Evolutionary conservation across 441 rosid genomes (phyloP).

Genomic region (Syzygium malaccense): DNA sequence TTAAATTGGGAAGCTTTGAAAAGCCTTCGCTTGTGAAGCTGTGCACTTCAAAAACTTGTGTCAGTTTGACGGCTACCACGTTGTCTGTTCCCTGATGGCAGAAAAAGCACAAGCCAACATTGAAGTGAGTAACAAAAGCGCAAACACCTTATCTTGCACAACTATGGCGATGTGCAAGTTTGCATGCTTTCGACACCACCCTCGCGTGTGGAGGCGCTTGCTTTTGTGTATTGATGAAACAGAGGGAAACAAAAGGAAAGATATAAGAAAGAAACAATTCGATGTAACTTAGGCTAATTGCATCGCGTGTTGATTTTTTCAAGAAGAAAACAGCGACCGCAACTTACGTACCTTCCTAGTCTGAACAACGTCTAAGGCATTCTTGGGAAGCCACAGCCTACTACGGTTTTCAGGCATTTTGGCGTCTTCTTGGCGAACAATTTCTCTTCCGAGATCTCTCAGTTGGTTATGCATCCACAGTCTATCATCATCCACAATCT

Average conservation of each 20-base stretch:
- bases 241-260: neutral
- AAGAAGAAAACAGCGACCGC: fast-evolving
- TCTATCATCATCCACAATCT: neutral
- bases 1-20: neutral
- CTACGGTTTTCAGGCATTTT: neutral
- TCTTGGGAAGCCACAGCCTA: neutral
- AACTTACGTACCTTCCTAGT: neutral
- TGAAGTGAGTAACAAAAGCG: neutral
- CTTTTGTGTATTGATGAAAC: neutral
- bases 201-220: neutral
- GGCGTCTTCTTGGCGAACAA: neutral
- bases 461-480: neutral
- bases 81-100: fast-evolving
- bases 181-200: neutral
- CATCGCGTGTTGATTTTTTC: neutral
- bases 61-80: neutral
- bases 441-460: neutral
- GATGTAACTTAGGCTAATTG: neutral
- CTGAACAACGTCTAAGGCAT: neutral
- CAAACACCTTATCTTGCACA: neutral
- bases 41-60: neutral
- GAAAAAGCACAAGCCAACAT: neutral
- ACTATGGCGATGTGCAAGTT: fast-evolving
- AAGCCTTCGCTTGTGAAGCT: neutral
- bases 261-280: neutral